A percentile compares a stretch with the other conserved stretches of the same genome.
These are phyloP conservation scores for Actinomortierella wolfii DNA, from an alignment of 371 early-diverging fungal species.

Conservation along the genomic window DNA sequence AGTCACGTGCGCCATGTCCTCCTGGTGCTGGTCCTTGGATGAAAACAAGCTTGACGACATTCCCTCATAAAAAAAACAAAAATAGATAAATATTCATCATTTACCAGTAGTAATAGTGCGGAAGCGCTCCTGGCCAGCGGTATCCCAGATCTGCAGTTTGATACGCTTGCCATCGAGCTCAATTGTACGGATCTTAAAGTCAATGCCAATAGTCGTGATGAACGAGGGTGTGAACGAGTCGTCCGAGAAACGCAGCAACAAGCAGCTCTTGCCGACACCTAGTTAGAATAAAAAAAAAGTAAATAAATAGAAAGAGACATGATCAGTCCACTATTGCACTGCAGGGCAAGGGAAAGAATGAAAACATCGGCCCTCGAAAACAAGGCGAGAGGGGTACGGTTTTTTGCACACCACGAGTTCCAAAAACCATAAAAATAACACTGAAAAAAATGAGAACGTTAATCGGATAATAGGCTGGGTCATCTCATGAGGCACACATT, in stretches of 20 bases:
- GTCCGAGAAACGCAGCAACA: constrained; percentile 96
- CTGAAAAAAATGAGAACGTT: no score
- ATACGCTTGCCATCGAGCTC: constrained; percentile 97
- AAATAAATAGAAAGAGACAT: background rate
- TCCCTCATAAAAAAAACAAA: background rate
- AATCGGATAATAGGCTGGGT: no score
- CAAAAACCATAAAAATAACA: no score
- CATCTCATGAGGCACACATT: no score
- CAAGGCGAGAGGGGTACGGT: background rate
- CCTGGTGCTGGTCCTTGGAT: background rate
- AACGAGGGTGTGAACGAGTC: constrained; percentile 98
- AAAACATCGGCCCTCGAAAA: background rate
- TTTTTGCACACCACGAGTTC: background rate
- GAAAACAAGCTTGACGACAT: background rate
- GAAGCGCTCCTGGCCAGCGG: constrained; percentile 99
- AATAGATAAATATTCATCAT: background rate
- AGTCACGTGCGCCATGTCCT: no score
- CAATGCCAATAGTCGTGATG: constrained; percentile 99
- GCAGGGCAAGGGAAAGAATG: constrained; percentile 1
- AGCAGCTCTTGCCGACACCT: constrained; percentile 98
- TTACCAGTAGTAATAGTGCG: constrained; percentile 98
- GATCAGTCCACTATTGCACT: constrained; percentile 1
- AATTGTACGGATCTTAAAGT: constrained; percentile 99
- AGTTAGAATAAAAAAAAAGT: constrained; percentile 4
- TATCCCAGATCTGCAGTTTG: constrained; percentile 99